A percentile compares a stretch with the other conserved stretches of the same genome.
Conservation (phyloP, 2,329 filamentous ascomycete species). For the Macrophomina tecta region DNA sequence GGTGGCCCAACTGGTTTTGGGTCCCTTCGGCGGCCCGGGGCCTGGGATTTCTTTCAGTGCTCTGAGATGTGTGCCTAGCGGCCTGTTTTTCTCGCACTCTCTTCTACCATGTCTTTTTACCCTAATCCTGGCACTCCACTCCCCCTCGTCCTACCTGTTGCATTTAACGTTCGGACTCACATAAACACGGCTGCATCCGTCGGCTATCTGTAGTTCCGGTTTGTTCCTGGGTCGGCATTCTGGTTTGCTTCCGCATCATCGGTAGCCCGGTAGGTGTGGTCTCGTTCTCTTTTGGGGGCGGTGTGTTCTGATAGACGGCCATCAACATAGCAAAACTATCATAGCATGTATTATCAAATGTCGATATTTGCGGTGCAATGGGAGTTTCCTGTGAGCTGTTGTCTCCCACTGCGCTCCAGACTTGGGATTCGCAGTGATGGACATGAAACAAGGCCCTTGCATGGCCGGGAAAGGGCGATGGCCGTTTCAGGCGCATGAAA, state of each 20-base stretch:
- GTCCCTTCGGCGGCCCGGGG: too few relatives aligned
- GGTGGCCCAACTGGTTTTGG: neutral
- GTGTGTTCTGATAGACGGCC: constrained; percentile 23
- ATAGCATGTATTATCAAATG: neutral
- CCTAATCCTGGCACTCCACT: neutral
- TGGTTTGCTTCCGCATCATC: neutral
- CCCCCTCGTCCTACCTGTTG: neutral
- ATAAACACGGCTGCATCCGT: neutral
- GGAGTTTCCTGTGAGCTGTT: neutral
- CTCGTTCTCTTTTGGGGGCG: neutral
- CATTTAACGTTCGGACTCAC: neutral
- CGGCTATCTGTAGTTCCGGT: constrained; percentile 11
- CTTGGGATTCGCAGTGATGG: neutral
- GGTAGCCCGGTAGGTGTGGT: neutral
- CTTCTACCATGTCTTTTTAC: neutral
- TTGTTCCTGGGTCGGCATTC: neutral
- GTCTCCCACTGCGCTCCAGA: neutral
- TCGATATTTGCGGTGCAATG: neutral
- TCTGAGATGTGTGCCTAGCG: neutral
- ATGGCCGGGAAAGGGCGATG: neutral
- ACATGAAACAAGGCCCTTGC: constrained; percentile 2
- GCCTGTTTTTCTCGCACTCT: neutral
- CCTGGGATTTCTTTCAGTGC: neutral
- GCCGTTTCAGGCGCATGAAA: neutral
- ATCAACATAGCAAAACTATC: neutral